A percentile compares a stretch with the other conserved stretches of the same genome.
Conservation (phyloP, 2,329 filamentous ascomycete species). For the Trichoderma semiorbis region DNA sequence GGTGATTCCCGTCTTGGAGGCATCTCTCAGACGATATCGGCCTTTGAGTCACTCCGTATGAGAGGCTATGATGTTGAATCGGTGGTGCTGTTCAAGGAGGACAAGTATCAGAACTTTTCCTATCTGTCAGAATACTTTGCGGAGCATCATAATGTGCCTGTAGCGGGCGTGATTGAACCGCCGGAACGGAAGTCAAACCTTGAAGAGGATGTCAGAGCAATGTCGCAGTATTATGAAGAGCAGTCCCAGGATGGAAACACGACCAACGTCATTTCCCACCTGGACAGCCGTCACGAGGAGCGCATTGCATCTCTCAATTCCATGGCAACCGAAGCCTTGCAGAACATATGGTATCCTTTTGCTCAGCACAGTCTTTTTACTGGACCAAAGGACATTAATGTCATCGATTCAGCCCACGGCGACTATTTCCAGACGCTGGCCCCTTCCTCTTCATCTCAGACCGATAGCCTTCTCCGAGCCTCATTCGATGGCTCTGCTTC, state of each 20-base stretch:
- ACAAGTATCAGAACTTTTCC: conserved; percentile 62
- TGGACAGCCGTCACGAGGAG: conserved; percentile 51
- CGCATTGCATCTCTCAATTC: conserved; percentile 58
- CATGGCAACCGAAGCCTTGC: conserved; percentile 59
- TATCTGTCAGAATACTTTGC: conserved; percentile 68
- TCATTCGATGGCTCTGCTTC: conserved; percentile 82
- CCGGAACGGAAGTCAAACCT: conserved; percentile 44
- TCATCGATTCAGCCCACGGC: conserved; percentile 76
- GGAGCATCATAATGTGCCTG: conserved; percentile 53
- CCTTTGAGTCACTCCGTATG: conserved; percentile 73
- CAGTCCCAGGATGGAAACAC: conserved; percentile 40
- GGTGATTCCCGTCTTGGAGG: conserved; percentile 75
- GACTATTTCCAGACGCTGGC: conserved; percentile 68
- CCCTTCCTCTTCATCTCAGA: not conserved
- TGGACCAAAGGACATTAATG: conserved; percentile 57
- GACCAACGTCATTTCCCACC: conserved; percentile 43
- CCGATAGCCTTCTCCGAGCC: conserved; percentile 36
- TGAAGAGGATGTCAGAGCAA: conserved; percentile 50
- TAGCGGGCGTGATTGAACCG: conserved; percentile 57
- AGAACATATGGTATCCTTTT: conserved; percentile 80
- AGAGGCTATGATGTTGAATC: conserved; percentile 74
- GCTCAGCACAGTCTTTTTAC: conserved; percentile 70
- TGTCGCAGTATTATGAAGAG: conserved; percentile 62
- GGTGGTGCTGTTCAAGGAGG: conserved; percentile 65
- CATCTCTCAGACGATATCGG: conserved; percentile 75